phyloP scores from a whole-genome alignment of 2,329 filamentous ascomycete species.

The Trichoderma harzianum region DNA sequence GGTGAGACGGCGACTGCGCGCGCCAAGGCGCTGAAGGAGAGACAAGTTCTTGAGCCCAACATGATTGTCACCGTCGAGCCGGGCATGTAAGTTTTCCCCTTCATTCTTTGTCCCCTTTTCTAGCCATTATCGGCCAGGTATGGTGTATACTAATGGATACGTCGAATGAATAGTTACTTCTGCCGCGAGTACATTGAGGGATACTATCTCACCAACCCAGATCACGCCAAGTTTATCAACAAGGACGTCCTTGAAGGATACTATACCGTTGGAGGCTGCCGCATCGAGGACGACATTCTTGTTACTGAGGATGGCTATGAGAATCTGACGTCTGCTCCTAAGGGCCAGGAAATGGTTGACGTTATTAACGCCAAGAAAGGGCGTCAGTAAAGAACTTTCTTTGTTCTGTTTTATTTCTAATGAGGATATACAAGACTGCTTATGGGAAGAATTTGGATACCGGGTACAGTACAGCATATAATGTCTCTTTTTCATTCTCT shows the following conservation, averaged over 20 bases:
- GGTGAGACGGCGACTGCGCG: conserved; percentile 23
- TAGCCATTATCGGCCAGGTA: not conserved
- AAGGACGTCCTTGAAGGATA: conserved; percentile 61
- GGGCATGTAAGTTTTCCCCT: conserved; percentile 50
- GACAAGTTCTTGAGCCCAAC: conserved; percentile 49
- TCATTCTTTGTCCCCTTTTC: not conserved
- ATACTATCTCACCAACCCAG: conserved; percentile 58
- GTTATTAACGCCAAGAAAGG: conserved; percentile 47
- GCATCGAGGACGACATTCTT: conserved; percentile 88
- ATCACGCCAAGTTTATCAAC: conserved; percentile 64
- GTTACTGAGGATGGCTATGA: conserved; percentile 76
- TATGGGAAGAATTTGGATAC: not conserved
- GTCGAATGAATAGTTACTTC: conserved; percentile 57
- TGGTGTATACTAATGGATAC: conserved; percentile 14
- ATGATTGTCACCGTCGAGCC: conserved; percentile 80
- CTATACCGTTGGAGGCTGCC: conserved; percentile 79
- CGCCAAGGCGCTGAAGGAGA: conserved; percentile 30
- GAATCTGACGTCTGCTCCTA: conserved; percentile 78
- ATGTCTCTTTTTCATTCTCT: not conserved
- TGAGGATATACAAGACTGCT: not conserved
- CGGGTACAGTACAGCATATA: not conserved
- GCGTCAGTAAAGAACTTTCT: not conserved
- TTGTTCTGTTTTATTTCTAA: not conserved
- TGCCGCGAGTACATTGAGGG: conserved; percentile 69
- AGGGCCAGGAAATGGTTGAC: conserved; percentile 66